Conservation (phyloP, 495 filamentous ascomycete genomes). For the Tuber indicum region DNA sequence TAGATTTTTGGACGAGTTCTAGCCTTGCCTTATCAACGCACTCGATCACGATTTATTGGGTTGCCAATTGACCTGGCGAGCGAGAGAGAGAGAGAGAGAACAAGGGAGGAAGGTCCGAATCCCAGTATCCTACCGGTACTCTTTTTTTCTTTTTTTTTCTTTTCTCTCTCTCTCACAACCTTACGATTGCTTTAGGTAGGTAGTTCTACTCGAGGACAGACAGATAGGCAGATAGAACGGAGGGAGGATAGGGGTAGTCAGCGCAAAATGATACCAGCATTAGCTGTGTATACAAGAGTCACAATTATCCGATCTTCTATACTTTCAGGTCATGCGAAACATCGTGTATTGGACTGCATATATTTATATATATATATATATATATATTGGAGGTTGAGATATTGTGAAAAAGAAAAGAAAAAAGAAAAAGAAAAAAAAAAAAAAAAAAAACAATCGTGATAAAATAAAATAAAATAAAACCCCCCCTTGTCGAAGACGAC, state of each 20-base stretch:
- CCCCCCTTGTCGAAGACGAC: too few species aligned
- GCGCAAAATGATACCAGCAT: background rate
- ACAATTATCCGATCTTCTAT: conserved; percentile 1
- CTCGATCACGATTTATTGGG: conserved; percentile 5
- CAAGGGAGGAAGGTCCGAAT: background rate
- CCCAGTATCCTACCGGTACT: background rate
- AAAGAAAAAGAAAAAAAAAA: background rate
- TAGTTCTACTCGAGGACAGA: background rate
- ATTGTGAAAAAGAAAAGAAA: background rate
- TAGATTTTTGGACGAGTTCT: background rate
- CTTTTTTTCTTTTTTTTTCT: background rate
- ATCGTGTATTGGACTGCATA: background rate
- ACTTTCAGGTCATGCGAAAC: conserved; percentile 3
- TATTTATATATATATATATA: too few species aligned
- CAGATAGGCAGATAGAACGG: background rate
- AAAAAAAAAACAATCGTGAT: background rate
- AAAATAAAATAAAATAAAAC: background rate
- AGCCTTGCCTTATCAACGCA: background rate
- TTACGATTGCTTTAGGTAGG: background rate
- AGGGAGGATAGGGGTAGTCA: background rate
- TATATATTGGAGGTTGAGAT: background rate
- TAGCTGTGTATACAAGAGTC: background rate
- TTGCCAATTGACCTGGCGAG: background rate
- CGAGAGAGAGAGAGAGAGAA: background rate
- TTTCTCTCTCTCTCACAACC: background rate